Conservation (phyloP, 139 green algal species). For the Chlorella sp. region DNA sequence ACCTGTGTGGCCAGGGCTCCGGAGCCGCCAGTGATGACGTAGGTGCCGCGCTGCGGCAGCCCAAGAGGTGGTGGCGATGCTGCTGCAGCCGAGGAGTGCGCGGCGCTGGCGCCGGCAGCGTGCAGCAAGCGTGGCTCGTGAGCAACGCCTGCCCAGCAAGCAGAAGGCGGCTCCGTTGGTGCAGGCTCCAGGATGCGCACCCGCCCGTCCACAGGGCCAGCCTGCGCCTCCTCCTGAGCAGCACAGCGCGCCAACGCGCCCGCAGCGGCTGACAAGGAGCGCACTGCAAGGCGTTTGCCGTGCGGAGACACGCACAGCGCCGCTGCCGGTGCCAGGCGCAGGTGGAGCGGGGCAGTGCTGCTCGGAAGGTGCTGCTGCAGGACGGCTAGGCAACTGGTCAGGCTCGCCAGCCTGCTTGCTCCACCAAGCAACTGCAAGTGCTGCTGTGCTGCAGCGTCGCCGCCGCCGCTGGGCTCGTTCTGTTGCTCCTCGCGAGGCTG, state of each 20-base stretch:
- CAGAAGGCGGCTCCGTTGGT: neutral
- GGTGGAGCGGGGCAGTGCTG: neutral
- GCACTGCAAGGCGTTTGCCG: too few relatives aligned
- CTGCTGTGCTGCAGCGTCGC: neutral
- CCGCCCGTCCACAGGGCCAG: neutral
- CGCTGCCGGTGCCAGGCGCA: neutral
- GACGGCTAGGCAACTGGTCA: neutral
- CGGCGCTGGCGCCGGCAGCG: too few relatives aligned
- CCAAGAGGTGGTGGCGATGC: neutral
- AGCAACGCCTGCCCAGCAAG: neutral
- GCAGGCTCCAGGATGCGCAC: neutral
- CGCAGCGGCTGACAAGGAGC: too few relatives aligned
- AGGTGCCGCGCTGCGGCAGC: constrained; percentile 12
- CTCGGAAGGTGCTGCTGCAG: neutral
- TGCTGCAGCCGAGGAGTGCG: neutral
- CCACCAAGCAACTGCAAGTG: neutral
- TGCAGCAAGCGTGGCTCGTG: too few relatives aligned
- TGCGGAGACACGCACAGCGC: too few relatives aligned
- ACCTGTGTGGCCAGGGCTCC: constrained; percentile 22
- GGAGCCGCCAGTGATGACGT: constrained; percentile 30
- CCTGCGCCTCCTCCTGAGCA: neutral
- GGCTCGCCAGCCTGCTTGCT: too few relatives aligned
- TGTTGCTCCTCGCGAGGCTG: neutral
- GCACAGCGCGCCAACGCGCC: too few relatives aligned
- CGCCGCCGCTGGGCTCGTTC: neutral